phyloP scores from a whole-genome alignment of 2,329 filamentous ascomycete genomes.

The Epichloe coenophiala region DNA sequence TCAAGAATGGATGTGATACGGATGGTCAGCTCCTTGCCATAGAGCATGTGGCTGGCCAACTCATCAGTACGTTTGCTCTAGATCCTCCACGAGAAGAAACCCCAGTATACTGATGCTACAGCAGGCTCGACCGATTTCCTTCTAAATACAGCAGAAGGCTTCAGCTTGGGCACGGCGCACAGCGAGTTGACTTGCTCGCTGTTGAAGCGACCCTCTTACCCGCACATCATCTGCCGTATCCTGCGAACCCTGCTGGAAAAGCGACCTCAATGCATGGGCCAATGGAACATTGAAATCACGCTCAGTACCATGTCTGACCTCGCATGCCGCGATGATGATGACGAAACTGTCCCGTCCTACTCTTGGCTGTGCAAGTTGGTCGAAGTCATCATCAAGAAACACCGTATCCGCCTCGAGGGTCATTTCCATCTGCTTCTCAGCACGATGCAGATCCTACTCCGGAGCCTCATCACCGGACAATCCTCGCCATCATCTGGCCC shows the following conservation, averaged over 20 bases:
- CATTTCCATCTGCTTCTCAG: constrained; percentile 46
- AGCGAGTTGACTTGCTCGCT: constrained; percentile 26
- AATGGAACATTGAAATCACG: constrained; percentile 44
- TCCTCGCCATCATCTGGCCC: constrained; percentile 2
- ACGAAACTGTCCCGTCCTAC: constrained; percentile 24
- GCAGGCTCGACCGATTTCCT: constrained; percentile 18
- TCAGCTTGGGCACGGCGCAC: constrained; percentile 28
- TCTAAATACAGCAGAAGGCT: constrained; percentile 13
- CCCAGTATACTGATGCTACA: constrained; percentile 6
- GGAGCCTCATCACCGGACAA: constrained; percentile 31
- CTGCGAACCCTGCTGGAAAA: constrained; percentile 35
- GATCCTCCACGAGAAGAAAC: neutral
- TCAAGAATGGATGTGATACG: constrained; percentile 17
- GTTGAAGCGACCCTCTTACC: constrained; percentile 17
- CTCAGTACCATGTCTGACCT: constrained; percentile 31
- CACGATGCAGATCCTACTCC: constrained; percentile 41
- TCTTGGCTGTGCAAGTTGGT: constrained; percentile 38
- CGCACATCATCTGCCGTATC: constrained; percentile 26
- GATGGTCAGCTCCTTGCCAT: constrained; percentile 32
- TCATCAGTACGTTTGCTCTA: constrained; percentile 20
- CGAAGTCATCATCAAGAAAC: constrained; percentile 43
- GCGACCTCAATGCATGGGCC: constrained; percentile 35
- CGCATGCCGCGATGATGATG: constrained; percentile 13
- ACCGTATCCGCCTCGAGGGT: constrained; percentile 46
- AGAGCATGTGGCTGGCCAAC: constrained; percentile 25